Base-by-base conservation (phyloP, 495 filamentous ascomycete species). In the Elasticomyces elasticus region DNA sequence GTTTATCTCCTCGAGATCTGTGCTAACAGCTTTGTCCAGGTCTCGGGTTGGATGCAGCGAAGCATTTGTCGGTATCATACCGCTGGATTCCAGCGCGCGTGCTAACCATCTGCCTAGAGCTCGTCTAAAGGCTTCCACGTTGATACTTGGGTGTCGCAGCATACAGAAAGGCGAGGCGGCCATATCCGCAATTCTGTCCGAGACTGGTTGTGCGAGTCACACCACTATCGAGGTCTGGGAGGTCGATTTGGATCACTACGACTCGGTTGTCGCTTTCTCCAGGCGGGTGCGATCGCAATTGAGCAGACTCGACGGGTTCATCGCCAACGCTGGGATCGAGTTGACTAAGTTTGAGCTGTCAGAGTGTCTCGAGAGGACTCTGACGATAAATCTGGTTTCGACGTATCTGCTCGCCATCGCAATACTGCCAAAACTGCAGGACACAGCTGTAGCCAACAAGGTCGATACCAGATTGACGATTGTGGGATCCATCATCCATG, bases 201-300 rank as follows among this genome's bases (percentile, higher is more conserved):
- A 47, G 10, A 47, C 44, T 5, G 24, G 12, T 24, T 47, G 44
- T 24, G 44, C 9, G 24, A 17, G 17, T 13, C 19, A 10, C 6
- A 47, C 44, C 9, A 25, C 44, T 4, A 43, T 79, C 10, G 62
- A 75, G 50, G 69, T 79, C 15, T 78, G 73, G 74, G 64, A 72
- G 44, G 68, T 81, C 0, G 78, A 81, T 46, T 74, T 80, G 71
- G 65, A 60, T 57, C 70, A 51, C 49, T 80, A 74, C 62, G 60
- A 65, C 26, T 75, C 71, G 40, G 71, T 78, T 19, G 63, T 71
- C 43, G 60, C 50, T 5, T 79, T 80, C 45, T 72, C 71, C 13
- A 51, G 52, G 38, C 69, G 69, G 1, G 67, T 67, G 20, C 9
- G 24, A 17, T 66, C 71, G 20, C 70, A 76, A 37, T 28, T 69